Conservation (phyloP, 768 basidiomycete species). For the Auriculariales sp. region DNA sequence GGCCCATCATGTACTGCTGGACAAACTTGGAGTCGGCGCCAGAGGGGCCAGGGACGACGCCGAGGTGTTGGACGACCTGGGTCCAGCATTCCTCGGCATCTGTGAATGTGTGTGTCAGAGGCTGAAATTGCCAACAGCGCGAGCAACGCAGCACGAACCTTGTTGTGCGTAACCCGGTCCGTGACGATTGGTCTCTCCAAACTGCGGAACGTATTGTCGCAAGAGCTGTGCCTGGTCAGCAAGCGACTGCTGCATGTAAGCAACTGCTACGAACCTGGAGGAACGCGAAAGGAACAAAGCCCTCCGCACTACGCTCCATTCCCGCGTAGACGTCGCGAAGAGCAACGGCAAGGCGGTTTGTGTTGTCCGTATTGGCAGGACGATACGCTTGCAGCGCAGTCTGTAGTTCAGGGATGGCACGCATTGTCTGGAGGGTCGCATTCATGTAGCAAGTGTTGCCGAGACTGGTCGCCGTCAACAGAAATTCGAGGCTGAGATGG, state of each 20-base stretch:
- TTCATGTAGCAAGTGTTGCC: conserved; percentile 99
- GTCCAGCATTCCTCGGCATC: conserved; percentile 89
- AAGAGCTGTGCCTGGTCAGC: conserved; percentile 20
- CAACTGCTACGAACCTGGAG: conserved; percentile 26
- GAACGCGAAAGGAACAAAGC: conserved; percentile 56
- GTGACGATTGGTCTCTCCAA: conserved; percentile 53
- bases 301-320: conserved; percentile 67
- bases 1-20: conserved; percentile 68
- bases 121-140: not conserved
- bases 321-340: conserved; percentile 55
- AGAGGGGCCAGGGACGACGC: conserved; percentile 43
- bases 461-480: no score
- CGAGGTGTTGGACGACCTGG: conserved; percentile 55
- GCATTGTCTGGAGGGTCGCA: conserved; percentile 84
- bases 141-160: conserved; percentile 17
- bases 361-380: conserved; percentile 13
- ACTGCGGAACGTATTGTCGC: conserved; percentile 76
- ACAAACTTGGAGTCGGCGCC: conserved; percentile 41
- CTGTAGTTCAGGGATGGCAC: conserved; percentile 81
- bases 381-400: conserved; percentile 45
- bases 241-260: not conserved
- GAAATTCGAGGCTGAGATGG: no score
- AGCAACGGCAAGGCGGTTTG: conserved; percentile 24
- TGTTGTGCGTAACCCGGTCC: conserved; percentile 68
- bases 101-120: conserved; percentile 7